These are phyloP conservation scores for Nigrograna mackinnonii DNA, from an alignment of 2,329 filamentous ascomycete species.

Conservation along the genomic window DNA sequence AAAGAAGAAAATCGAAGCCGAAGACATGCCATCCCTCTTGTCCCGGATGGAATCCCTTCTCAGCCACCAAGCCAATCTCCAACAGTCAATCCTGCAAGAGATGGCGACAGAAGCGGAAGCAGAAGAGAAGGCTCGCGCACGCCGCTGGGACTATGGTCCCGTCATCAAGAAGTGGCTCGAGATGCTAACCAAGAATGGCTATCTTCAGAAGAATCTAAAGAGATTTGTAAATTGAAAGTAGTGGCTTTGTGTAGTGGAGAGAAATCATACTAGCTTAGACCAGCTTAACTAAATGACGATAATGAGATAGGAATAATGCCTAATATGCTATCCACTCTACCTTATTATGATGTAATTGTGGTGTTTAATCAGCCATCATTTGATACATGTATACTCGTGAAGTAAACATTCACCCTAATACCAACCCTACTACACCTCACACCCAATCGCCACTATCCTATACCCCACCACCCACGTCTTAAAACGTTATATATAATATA, in stretches of 20 bases:
- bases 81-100: constrained; percentile 51
- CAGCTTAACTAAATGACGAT: too few relatives aligned
- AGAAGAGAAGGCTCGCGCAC: constrained; percentile 56
- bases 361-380: too few relatives aligned
- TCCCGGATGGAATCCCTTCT: constrained; percentile 16
- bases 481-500: too few relatives aligned
- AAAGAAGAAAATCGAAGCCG: constrained; percentile 19
- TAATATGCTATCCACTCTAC: too few relatives aligned
- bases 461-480: too few relatives aligned
- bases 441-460: too few relatives aligned
- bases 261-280: too few relatives aligned
- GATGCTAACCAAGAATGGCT: constrained; percentile 68
- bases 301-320: too few relatives aligned
- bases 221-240: constrained; percentile 17
- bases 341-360: too few relatives aligned
- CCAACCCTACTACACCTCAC: too few relatives aligned
- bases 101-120: constrained; percentile 51
- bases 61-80: constrained; percentile 33
- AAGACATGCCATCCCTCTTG: constrained; percentile 22
- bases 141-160: constrained; percentile 70
- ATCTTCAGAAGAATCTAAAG: constrained; percentile 48
- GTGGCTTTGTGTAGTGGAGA: not conserved
- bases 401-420: too few relatives aligned
- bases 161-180: constrained; percentile 71
- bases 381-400: too few relatives aligned